These are phyloP conservation scores for Cyclanthera cordifolia DNA, from an alignment of 306 rosid species.

Conservation along the genomic window DNA sequence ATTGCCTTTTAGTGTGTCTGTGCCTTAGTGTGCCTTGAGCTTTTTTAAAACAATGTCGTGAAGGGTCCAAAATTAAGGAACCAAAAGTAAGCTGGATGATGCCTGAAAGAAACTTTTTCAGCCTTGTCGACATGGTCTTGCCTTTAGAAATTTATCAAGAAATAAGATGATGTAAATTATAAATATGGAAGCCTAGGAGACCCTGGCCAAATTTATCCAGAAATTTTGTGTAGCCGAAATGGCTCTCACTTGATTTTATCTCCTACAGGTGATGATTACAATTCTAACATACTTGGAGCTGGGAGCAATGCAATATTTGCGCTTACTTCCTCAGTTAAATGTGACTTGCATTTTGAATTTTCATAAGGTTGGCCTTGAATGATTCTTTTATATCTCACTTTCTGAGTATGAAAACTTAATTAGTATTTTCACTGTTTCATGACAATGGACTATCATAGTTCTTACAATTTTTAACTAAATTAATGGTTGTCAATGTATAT, in stretches of 20 bases:
- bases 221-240: neutral
- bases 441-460: neutral
- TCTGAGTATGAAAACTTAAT: neutral
- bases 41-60: no score
- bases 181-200: neutral
- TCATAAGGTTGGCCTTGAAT: conserved; percentile 44
- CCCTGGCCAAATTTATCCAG: neutral
- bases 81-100: neutral
- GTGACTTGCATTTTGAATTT: conserved; percentile 62
- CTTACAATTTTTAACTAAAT: neutral
- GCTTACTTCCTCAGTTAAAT: conserved; percentile 60
- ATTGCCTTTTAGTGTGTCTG: no score
- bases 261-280: conserved; percentile 76
- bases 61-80: neutral
- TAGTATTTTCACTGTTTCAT: conserved; percentile 1
- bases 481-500: neutral
- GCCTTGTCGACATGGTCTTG: neutral
- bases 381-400: conserved; percentile 1
- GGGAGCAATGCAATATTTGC: conserved; percentile 68
- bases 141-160: neutral
- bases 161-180: neutral
- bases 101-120: neutral
- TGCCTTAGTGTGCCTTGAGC: no score
- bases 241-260: conserved; percentile 17
- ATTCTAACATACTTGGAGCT: conserved; percentile 84